Percentiles rank a stretch among this genome's conserved stretches.
These are phyloP conservation scores for Coemansia sp. DNA, from an alignment of 192 early-diverging fungal species.

Conservation along the genomic window DNA sequence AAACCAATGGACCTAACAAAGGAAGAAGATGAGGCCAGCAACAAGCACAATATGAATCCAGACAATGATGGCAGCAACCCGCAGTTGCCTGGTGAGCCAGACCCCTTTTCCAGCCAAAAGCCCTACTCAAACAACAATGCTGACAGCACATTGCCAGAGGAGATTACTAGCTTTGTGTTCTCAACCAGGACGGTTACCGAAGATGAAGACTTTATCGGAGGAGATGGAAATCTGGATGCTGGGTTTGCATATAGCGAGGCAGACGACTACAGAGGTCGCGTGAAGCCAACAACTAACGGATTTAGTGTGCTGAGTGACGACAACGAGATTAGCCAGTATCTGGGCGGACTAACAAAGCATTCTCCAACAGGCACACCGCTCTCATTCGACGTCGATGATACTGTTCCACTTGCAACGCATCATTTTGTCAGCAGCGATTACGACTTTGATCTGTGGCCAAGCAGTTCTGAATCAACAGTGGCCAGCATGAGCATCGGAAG, in stretches of 20 bases:
- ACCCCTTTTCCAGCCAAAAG: conserved; percentile 22
- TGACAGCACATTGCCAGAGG: conserved; percentile 14
- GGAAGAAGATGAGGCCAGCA: conserved; percentile 9
- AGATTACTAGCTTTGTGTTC: conserved; percentile 44
- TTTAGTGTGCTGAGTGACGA: conserved; percentile 44
- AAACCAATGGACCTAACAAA: conserved; percentile 25
- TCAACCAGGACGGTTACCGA: conserved; percentile 32
- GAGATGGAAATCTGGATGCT: conserved; percentile 24
- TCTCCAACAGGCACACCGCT: conserved; percentile 17
- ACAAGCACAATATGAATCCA: background rate
- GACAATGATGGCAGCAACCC: conserved; percentile 5
- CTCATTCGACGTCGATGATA: conserved; percentile 31
- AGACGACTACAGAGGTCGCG: conserved; percentile 28
- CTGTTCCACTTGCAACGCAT: conserved; percentile 29
- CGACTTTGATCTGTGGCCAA: conserved; percentile 46
- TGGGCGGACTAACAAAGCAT: conserved; percentile 25
- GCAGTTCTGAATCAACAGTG: conserved; percentile 26
- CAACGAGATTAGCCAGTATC: conserved; percentile 27
- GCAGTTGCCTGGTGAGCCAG: conserved; percentile 14
- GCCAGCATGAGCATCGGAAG: conserved; percentile 9
- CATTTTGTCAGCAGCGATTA: conserved; percentile 14
- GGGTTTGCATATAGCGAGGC: conserved; percentile 40
- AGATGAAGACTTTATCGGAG: conserved; percentile 12
- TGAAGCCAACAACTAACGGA: conserved; percentile 23
- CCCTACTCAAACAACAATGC: background rate